phyloP scores from a whole-genome alignment of 148 eudicot genomes.

The Rhododendron henanense region DNA sequence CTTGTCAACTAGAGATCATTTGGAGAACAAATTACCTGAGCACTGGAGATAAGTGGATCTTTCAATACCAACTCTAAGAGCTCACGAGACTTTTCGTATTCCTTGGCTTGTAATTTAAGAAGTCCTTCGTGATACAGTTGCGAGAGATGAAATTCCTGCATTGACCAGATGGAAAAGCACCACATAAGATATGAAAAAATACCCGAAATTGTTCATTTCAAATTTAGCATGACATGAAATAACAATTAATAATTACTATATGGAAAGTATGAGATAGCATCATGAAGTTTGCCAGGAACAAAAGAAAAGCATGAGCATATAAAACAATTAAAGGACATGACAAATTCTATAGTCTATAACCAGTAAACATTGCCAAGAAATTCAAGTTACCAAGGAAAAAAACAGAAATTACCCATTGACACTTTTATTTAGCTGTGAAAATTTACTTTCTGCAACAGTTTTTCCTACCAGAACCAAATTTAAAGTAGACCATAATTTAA shows the following conservation, averaged over 20 bases:
- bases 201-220: not conserved
- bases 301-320: not conserved
- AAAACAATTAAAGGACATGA: not conserved
- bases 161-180: slow-evolving; percentile 8
- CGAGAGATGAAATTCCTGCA: slow-evolving; percentile 92
- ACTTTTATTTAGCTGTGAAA: not conserved
- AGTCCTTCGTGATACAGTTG: slow-evolving; percentile 97
- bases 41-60: slow-evolving; percentile 74
- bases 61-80: slow-evolving; percentile 75
- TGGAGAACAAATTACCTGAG: slow-evolving; percentile 49
- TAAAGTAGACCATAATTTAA: not conserved
- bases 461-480: not conserved
- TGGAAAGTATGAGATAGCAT: not conserved
- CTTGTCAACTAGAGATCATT: not conserved
- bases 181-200: not conserved
- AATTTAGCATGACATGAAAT: not conserved
- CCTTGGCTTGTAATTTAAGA: slow-evolving; percentile 70
- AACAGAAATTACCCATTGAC: not conserved
- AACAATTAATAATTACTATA: not conserved
- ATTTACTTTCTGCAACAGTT: not conserved
- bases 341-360: not conserved
- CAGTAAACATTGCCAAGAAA: not conserved
- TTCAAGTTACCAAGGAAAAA: not conserved
- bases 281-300: not conserved
- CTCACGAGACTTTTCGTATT: slow-evolving; percentile 78